A percentile compares a stretch with the other conserved stretches of the same genome.
Conservation (phyloP, 306 rosid species). For the Prunus kanzakura region DNA sequence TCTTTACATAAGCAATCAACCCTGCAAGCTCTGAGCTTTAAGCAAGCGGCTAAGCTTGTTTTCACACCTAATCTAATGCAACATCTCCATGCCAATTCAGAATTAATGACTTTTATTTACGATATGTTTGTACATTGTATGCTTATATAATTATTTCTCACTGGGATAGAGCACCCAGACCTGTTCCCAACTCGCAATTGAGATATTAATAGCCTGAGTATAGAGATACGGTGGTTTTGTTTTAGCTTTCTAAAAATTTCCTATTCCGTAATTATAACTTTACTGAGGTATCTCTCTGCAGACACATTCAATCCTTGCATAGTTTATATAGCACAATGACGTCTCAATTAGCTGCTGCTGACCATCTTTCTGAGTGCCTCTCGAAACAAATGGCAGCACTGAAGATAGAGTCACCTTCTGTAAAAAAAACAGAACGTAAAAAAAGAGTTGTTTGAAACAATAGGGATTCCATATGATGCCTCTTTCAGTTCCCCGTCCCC, state of each 20-base stretch:
- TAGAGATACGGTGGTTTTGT: not conserved
- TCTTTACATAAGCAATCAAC: not conserved
- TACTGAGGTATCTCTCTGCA: conserved; percentile 33
- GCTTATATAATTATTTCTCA: too few species aligned
- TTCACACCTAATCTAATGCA: not conserved
- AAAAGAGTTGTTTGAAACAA: conserved; percentile 76
- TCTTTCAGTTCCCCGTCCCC: conserved; percentile 71
- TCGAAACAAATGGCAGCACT: conserved; percentile 73
- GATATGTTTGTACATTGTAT: not conserved
- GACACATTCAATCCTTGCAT: conserved; percentile 59
- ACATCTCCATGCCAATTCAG: not conserved
- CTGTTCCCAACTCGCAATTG: not conserved
- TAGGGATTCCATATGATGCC: conserved; percentile 85
- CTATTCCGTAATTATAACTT: not conserved
- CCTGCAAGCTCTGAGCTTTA: too few species aligned
- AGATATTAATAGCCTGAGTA: not conserved
- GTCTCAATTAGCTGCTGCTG: conserved; percentile 84
- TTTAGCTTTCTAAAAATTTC: not conserved
- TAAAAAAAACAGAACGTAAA: conserved; percentile 55
- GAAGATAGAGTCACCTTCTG: conserved; percentile 55
- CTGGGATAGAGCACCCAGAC: not conserved
- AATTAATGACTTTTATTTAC: not conserved
- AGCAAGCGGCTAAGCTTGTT: too few species aligned
- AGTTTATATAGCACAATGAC: conserved; percentile 67
- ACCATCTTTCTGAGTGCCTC: conserved; percentile 76